Evolutionary conservation across 176 grass and related monocot species (phyloP), one percentile per base, ranked within the genome.

Genomic region (Calamus simplicifolius): DNA sequence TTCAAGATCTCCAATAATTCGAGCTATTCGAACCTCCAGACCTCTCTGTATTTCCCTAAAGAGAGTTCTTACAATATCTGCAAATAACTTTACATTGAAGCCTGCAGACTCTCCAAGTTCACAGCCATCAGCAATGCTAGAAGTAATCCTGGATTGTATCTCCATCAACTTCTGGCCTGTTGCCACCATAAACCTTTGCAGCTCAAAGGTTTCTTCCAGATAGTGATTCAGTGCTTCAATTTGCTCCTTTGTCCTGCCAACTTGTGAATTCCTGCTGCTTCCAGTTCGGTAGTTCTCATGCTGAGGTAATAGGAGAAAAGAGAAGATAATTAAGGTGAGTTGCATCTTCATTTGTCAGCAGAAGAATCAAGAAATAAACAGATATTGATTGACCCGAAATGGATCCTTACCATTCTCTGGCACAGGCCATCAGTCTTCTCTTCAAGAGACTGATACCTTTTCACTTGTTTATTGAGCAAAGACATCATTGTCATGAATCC

Each of bases 161-260:
- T 95, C 82, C 67, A 86, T 61, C 63, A 89, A 74, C 74, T 86
- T 95, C 85, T 89, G 85, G 0, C 85, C 90, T 53, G 79, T 86
- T 51, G 85, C 90, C 54, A 95, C 90, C 76, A 86, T 78, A 58
- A 84, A 81, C 6, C 85, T 64, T 65, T 89, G 85, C 51, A 95
- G 64, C 70, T 86, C 82, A 76, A 95, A 95, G 54, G 90, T 86
- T 69, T 95, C 85, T 67, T 84, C 90, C 16, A 95, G 56, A 54
- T 86, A 89, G 25, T 59, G 73, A 15, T 62, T 67, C 4, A 89
- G 67, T 49, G 61, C 81, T 29, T 54, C 63, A 3, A 55, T 72
- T 60, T 50, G 58, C 15, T 74, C 75, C 48, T 77, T 82, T 19
- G 69, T 19, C n/a, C 49, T 72, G 17, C 49, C 57, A 54, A 23